phyloP scores from a whole-genome alignment of 2,329 filamentous ascomycete species.

The Aureobasidium leucospermi region DNA sequence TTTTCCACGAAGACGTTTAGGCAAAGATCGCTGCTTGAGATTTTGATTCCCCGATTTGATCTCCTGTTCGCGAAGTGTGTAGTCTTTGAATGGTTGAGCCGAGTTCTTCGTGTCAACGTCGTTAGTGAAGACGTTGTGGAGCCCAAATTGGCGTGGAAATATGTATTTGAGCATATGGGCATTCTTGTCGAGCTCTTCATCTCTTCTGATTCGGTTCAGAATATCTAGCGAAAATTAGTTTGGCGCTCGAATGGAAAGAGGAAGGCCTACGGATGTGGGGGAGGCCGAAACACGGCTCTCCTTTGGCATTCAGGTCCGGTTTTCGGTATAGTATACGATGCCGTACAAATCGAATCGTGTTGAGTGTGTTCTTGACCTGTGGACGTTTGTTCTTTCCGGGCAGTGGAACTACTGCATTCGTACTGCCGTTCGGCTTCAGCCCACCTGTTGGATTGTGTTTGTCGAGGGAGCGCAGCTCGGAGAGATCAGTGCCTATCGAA shows the following conservation, averaged over 20 bases:
- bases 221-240: constrained; percentile 54
- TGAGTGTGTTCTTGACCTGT: constrained; percentile 27
- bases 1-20: constrained; percentile 62
- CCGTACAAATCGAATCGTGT: constrained; percentile 67
- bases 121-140: constrained; percentile 89
- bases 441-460: not conserved
- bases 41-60: constrained; percentile 40
- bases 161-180: constrained; percentile 81
- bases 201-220: constrained; percentile 60
- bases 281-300: constrained; percentile 64
- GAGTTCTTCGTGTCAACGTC: constrained; percentile 58
- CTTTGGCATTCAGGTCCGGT: constrained; percentile 61
- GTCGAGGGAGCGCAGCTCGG: constrained; percentile 31
- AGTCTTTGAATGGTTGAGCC: constrained; percentile 71
- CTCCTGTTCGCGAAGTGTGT: constrained; percentile 77
- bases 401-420: not conserved
- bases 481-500: constrained; percentile 40
- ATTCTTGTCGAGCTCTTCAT: constrained; percentile 46
- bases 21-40: constrained; percentile 24
- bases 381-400: not conserved
- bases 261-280: constrained; percentile 65
- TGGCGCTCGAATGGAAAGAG: not conserved
- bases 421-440: constrained; percentile 21
- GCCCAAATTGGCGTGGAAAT: constrained; percentile 80
- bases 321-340: constrained; percentile 81